phyloP scores from a whole-genome alignment of 371 early-diverging fungal species.

The Parasitella parasitica region DNA sequence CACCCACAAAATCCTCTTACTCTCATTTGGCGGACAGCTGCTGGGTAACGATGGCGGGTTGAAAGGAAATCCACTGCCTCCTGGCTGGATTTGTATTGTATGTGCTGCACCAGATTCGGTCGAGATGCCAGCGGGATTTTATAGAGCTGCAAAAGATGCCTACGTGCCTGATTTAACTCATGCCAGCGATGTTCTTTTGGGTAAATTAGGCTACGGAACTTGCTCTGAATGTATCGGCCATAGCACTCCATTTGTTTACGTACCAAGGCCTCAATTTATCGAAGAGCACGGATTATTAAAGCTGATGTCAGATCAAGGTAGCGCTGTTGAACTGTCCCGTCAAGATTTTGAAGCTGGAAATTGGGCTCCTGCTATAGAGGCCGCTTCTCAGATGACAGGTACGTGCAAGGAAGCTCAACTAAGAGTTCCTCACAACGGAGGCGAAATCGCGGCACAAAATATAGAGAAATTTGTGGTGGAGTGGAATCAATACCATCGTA shows the following conservation, averaged over 20 bases:
- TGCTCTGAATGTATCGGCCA: slow-evolving; percentile 82
- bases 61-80: slow-evolving; percentile 64
- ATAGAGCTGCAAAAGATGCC: slow-evolving; percentile 61
- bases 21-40: slow-evolving; percentile 79
- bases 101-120: slow-evolving; percentile 60
- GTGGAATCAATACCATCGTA: slow-evolving; percentile 19
- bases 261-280: slow-evolving; percentile 76
- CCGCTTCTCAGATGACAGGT: slow-evolving; percentile 38
- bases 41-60: slow-evolving; percentile 45
- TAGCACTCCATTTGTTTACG: slow-evolving; percentile 71
- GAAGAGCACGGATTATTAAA: slow-evolving; percentile 74
- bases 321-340: slow-evolving; percentile 61
- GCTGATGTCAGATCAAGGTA: slow-evolving; percentile 65
- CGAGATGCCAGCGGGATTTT: slow-evolving; percentile 56
- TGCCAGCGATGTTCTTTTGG: slow-evolving; percentile 74
- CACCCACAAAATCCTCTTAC: slow-evolving; percentile 61
- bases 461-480: slow-evolving; percentile 52
- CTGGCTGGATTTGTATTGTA: slow-evolving; percentile 76
- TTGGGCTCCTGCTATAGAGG: slow-evolving; percentile 54
- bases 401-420: slow-evolving; percentile 34
- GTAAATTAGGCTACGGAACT: slow-evolving; percentile 81
- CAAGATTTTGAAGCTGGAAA: slow-evolving; percentile 62
- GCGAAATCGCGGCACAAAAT: slow-evolving; percentile 50
- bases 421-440: slow-evolving; percentile 56
- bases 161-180: slow-evolving; percentile 77